Conservation (phyloP, 805 yeast species). For the Barnettozyma californica region DNA sequence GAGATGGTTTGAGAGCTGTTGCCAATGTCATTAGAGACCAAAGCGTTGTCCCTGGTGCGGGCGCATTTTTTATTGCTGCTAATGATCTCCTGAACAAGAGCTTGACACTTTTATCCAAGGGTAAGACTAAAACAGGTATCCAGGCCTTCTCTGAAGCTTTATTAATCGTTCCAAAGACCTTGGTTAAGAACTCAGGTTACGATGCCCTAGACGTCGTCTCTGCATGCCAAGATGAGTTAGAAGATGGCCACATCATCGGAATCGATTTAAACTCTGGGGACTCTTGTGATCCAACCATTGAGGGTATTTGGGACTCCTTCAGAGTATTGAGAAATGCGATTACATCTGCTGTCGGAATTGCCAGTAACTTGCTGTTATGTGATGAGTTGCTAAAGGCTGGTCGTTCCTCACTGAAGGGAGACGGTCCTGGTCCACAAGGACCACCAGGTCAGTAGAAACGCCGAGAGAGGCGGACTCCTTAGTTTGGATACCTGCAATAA, state of each 20-base stretch:
- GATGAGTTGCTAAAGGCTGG: constrained; percentile 98
- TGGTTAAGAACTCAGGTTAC: constrained; percentile 87
- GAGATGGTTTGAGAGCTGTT: constrained; percentile 95
- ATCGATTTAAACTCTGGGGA: constrained; percentile 89
- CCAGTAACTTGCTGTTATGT: constrained; percentile 85
- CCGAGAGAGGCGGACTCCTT: background rate
- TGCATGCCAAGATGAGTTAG: constrained; percentile 82
- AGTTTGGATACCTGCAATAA: background rate
- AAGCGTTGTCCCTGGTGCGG: constrained; percentile 92
- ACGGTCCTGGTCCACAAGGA: constrained; percentile 18
- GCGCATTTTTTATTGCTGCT: constrained; percentile 87
- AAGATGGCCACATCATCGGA: constrained; percentile 81
- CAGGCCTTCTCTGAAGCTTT: constrained; percentile 92
- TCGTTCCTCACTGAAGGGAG: constrained; percentile 71
- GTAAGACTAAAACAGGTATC: constrained; percentile 85
- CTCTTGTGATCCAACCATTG: constrained; percentile 90
- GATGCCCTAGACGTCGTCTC: constrained; percentile 88
- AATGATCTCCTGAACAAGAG: constrained; percentile 56
- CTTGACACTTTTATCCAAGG: constrained; percentile 58
- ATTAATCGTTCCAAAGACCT: constrained; percentile 86
- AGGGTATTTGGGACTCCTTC: constrained; percentile 95
- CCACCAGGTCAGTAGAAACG: constrained; percentile 16
- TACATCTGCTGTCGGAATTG: constrained; percentile 89
- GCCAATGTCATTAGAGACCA: constrained; percentile 85
- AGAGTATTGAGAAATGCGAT: constrained; percentile 91